Base-by-base conservation (phyloP, 495 filamentous ascomycete genomes). In the Penicillium lividum region DNA sequence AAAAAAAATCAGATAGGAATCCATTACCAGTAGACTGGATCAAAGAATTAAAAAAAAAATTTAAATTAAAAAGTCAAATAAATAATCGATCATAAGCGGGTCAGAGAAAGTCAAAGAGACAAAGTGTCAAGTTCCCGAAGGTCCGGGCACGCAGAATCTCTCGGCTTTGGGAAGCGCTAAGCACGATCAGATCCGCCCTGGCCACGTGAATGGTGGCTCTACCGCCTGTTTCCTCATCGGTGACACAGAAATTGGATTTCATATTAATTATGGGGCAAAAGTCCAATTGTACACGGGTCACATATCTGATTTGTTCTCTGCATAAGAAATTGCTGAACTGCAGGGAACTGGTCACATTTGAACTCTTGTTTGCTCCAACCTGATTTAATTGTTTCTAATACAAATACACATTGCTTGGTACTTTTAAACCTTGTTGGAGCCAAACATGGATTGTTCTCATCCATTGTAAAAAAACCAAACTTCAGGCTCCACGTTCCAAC, bases 131-230 rank as follows among this genome's bases (percentile, higher is more conserved):
- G 56, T 58, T 64, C 54, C 58, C 40, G 55, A 31, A 51, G 60
- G 60, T 33, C 60, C 54, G 53, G 53, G 54, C 61, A 51, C 43
- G 25, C 44, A 51, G 51, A 52, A 46, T 44, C 38, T 49, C 13
- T 38, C 45, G 48, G 27, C 49, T 62, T 66, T 62, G 63, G 65
- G 63, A 66, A 59, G 66, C 64, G 61, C 65, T 70, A 68, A 68
- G 58, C 60, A 68, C 55, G 67, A 70, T 70, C 65, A 66, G 67
- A 69, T 69, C 67, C 64, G 61, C 64, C 59, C 57, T 22, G 64
- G 64, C 66, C 67, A 69, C 67, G 67, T 68, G 60, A 69, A 65
- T 69, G 67, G 66, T 64, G 66, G 64, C 61, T 67, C 61, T 56
- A 65, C 62, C 62, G 57, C 66, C 62, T 64, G 47, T 63, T 69